Evolutionary conservation across 495 filamentous ascomycete species (phyloP).

Genomic region (Xylaria palmicola): DNA sequence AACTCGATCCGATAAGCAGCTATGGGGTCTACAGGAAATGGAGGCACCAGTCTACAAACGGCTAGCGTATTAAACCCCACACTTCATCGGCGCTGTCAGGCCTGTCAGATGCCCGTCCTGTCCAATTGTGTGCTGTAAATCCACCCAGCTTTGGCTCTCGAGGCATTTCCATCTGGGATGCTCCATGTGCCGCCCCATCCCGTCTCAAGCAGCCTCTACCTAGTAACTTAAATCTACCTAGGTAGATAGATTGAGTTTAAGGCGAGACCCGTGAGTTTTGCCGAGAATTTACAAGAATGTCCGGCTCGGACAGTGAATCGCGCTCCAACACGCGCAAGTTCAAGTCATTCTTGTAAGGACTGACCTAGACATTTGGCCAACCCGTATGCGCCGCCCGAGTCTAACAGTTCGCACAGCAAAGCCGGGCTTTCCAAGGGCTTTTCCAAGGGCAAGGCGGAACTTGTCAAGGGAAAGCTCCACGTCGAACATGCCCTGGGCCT

Average conservation of each 20-base stretch:
- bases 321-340: slow-evolving; percentile 13
- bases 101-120: no score
- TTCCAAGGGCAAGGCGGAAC: slow-evolving; percentile 27
- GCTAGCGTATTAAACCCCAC: no score
- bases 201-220: background rate
- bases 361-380: background rate
- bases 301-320: background rate
- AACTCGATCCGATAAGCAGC: no score
- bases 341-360: slow-evolving; percentile 24
- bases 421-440: slow-evolving; percentile 15
- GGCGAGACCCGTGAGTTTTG: background rate
- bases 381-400: background rate
- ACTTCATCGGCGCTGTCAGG: no score
- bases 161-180: background rate
- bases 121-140: background rate
- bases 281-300: slow-evolving; percentile 4
- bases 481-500: slow-evolving; percentile 43
- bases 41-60: no score
- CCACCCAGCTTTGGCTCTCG: background rate
- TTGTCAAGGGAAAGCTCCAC: slow-evolving; percentile 37
- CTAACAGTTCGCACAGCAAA: slow-evolving; percentile 16
- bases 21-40: no score
- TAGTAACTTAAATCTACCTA: background rate
- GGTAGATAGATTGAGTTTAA: background rate
- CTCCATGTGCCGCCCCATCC: background rate